phyloP scores from a whole-genome alignment of 2,329 filamentous ascomycete species.

The Colletotrichum coccodes region DNA sequence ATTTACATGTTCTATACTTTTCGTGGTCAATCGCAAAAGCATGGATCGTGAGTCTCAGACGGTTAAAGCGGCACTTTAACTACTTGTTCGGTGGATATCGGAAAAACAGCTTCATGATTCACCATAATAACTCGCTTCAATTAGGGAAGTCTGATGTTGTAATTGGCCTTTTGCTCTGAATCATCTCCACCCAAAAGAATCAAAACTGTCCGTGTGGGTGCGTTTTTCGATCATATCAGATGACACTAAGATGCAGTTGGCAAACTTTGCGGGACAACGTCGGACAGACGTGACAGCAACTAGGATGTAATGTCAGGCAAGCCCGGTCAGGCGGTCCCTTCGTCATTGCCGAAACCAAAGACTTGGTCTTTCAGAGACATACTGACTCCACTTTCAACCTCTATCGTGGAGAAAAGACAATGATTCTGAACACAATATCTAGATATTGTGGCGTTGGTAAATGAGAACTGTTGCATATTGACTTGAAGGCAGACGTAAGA shows the following conservation, averaged over 20 bases:
- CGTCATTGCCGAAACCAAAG: conserved; percentile 4
- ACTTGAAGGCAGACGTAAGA: too few species aligned
- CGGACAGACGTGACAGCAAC: not conserved
- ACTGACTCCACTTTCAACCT: not conserved
- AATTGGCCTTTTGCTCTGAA: not conserved
- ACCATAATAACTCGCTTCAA: too few species aligned
- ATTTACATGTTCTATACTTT: not conserved
- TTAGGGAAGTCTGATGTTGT: too few species aligned
- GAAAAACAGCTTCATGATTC: not conserved
- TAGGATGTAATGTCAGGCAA: not conserved
- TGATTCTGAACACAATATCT: too few species aligned
- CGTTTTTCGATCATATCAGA: too few species aligned
- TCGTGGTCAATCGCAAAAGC: not conserved
- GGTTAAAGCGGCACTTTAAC: too few species aligned
- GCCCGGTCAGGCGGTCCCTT: not conserved
- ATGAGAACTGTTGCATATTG: too few species aligned
- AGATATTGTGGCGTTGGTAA: too few species aligned
- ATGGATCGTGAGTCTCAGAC: not conserved
- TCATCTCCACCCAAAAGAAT: too few species aligned
- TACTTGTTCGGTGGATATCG: not conserved
- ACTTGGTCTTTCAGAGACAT: not conserved
- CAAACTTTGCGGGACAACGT: not conserved
- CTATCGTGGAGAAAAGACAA: not conserved
- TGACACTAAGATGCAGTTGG: conserved; percentile 6
- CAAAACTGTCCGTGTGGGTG: too few species aligned